Conservation (phyloP, 2,329 filamentous ascomycete species). For the Xylaria arbuscula region DNA sequence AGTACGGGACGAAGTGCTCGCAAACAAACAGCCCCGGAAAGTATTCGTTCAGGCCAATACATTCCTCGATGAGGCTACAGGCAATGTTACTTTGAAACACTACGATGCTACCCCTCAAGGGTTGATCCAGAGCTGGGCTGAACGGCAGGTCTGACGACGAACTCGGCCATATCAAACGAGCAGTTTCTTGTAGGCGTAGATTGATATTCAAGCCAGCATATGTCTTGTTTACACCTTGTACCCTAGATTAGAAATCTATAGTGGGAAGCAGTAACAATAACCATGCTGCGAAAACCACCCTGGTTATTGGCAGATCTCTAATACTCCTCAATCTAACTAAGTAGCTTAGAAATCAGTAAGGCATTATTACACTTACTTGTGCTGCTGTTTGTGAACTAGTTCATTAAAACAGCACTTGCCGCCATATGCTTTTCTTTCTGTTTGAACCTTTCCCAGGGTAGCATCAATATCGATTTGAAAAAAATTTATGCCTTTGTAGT, state of each 20-base stretch:
- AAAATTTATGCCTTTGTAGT: slow-evolving; percentile 56
- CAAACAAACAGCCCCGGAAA: slow-evolving; percentile 84
- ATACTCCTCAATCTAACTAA: slow-evolving; percentile 12
- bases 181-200: slow-evolving; percentile 19
- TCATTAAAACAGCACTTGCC: slow-evolving; percentile 10
- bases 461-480: slow-evolving; percentile 25
- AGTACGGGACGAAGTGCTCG: slow-evolving; percentile 79
- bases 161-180: background rate
- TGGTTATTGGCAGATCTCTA: slow-evolving; percentile 15
- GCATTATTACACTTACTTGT: background rate
- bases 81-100: slow-evolving; percentile 81
- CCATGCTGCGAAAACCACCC: background rate
- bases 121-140: slow-evolving; percentile 84
- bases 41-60: slow-evolving; percentile 97
- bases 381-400: slow-evolving; percentile 4
- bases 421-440: slow-evolving; percentile 8
- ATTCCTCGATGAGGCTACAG: slow-evolving; percentile 72
- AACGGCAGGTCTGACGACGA: slow-evolving; percentile 60
- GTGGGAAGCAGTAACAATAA: background rate
- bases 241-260: background rate
- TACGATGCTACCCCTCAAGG: slow-evolving; percentile 85
- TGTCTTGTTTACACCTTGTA: background rate
- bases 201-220: background rate
- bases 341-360: slow-evolving; percentile 15
- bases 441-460: slow-evolving; percentile 7